Percentiles rank a stretch among this genome's conserved stretches.
phyloP scores from a whole-genome alignment of 306 rosid species.

The Trifolium repens region DNA sequence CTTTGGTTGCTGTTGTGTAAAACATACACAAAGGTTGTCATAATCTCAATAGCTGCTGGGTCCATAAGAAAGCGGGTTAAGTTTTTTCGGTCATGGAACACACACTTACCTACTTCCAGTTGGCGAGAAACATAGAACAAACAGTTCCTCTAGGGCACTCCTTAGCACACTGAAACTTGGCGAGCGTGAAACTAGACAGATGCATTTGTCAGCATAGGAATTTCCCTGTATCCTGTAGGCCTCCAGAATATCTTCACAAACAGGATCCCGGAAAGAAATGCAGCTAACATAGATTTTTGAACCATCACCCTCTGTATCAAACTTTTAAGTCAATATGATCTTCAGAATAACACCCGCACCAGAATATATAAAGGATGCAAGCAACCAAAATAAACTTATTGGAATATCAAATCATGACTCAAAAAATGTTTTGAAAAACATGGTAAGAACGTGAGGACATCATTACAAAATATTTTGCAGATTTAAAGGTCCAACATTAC shows the following conservation, averaged over 20 bases:
- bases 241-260: conserved; percentile 88
- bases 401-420: conserved; percentile 33
- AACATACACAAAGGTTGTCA: conserved; percentile 25
- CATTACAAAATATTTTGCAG: conserved; percentile 27
- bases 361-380: conserved; percentile 31
- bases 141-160: conserved; percentile 82
- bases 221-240: conserved; percentile 87
- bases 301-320: conserved; percentile 93
- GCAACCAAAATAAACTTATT: conserved; percentile 31
- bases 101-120: conserved; percentile 88
- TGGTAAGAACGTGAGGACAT: background rate
- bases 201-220: conserved; percentile 97
- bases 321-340: conserved; percentile 40
- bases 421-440: conserved; percentile 6
- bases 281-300: conserved; percentile 96
- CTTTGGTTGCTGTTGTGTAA: conserved; percentile 23
- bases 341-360: conserved; percentile 33
- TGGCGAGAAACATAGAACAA: conserved; percentile 80
- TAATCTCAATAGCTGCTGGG: conserved; percentile 36
- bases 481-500: conserved; percentile 18
- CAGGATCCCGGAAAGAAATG: conserved; percentile 95
- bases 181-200: conserved; percentile 92
- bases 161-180: conserved; percentile 77
- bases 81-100: conserved; percentile 37
- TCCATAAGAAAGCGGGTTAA: conserved; percentile 42